Evolutionary conservation across 805 yeast genomes (phyloP).

Genomic region (Metschnikowia anglica): DNA sequence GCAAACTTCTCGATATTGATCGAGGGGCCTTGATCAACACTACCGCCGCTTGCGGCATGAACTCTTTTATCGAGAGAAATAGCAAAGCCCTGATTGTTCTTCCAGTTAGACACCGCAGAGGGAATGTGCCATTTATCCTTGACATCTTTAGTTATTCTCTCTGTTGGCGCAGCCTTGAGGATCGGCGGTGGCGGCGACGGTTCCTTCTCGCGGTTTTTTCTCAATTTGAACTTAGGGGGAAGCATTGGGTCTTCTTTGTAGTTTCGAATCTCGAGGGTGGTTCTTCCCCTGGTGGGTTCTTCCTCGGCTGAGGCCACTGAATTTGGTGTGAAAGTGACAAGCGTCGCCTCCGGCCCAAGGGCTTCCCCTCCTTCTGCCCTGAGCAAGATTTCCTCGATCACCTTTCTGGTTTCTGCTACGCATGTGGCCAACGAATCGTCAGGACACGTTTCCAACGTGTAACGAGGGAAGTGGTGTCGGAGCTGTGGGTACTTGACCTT

Average conservation of each 20-base stretch:
- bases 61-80: constrained; percentile 77
- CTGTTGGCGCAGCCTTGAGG: constrained; percentile 50
- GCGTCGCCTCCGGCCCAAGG: constrained; percentile 31
- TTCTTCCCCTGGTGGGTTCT: constrained; percentile 30
- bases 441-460: constrained; percentile 39
- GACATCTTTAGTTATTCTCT: constrained; percentile 64
- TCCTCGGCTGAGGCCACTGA: constrained; percentile 6
- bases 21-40: constrained; percentile 31
- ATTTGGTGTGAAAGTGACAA: constrained; percentile 19
- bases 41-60: constrained; percentile 45
- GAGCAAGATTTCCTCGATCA: constrained; percentile 52
- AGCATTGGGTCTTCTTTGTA: constrained; percentile 79
- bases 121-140: constrained; percentile 85
- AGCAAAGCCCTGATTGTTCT: constrained; percentile 87
- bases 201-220: constrained; percentile 63
- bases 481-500: constrained; percentile 41
- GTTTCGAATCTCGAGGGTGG: constrained; percentile 60
- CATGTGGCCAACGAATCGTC: constrained; percentile 47
- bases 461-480: constrained; percentile 40
- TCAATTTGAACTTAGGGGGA: constrained; percentile 72
- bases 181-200: constrained; percentile 69
- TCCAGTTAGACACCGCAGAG: constrained; percentile 92
- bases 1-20: constrained; percentile 58
- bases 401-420: constrained; percentile 54
- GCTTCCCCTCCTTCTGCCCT: constrained; percentile 35